Percentiles rank a stretch among this genome's conserved stretches.
These are phyloP conservation scores for Kitagawia praeruptora DNA, from an alignment of 129 eudicot genomes.

Conservation along the genomic window DNA sequence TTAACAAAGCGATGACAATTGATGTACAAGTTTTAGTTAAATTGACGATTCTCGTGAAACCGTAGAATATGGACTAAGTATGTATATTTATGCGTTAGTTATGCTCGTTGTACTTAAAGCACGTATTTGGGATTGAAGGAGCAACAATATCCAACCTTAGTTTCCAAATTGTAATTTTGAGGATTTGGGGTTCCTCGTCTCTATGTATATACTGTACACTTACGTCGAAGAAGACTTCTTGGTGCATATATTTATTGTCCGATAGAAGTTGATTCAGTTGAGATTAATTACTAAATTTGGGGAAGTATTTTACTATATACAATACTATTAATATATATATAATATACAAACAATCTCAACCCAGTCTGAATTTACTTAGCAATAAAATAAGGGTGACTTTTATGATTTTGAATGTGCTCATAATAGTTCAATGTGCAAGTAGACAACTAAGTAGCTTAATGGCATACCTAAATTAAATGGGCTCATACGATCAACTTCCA, in stretches of 20 bases:
- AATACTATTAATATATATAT: no score
- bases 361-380: no score
- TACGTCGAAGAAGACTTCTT: neutral
- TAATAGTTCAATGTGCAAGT: neutral
- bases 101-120: neutral
- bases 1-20: neutral
- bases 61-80: neutral
- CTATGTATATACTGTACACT: neutral
- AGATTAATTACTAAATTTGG: neutral
- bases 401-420: neutral
- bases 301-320: neutral
- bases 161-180: no score
- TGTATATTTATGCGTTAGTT: neutral
- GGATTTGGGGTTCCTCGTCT: neutral
- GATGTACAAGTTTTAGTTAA: no score
- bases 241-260: neutral
- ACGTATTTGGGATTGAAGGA: neutral
- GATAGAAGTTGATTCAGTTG: no score
- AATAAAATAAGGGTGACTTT: neutral
- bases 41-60: neutral
- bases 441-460: neutral
- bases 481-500: neutral
- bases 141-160: neutral
- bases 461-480: neutral
- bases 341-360: no score